Conservation (phyloP, 768 basidiomycete genomes). For the Heimioporus sp. region DNA sequence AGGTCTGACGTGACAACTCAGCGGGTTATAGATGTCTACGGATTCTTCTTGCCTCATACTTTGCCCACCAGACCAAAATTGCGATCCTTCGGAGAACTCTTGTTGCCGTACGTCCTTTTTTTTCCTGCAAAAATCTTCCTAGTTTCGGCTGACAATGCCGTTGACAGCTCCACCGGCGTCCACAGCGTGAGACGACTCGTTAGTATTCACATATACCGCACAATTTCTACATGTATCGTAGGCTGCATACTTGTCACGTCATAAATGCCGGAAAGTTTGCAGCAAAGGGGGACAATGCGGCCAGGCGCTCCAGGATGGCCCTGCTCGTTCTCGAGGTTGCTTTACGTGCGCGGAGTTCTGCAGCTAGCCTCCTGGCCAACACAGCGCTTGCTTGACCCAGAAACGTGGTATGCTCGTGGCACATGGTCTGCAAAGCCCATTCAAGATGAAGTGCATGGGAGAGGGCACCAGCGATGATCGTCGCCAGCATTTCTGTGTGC, state of each 20-base stretch:
- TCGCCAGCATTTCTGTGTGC: constrained; percentile 61
- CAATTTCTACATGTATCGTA: constrained; percentile 1
- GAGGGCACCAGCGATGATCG: constrained; percentile 61
- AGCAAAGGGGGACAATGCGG: constrained; percentile 61
- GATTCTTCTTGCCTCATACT: constrained; percentile 67
- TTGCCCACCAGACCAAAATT: constrained; percentile 68
- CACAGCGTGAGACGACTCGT: constrained; percentile 39
- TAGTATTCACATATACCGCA: background rate
- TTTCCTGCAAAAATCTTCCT: background rate
- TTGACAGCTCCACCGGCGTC: constrained; percentile 44
- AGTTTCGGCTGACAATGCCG: background rate
- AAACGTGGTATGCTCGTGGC: constrained; percentile 46
- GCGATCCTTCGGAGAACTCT: constrained; percentile 65
- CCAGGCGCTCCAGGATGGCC: constrained; percentile 56
- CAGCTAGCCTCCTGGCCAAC: constrained; percentile 64
- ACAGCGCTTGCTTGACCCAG: constrained; percentile 63
- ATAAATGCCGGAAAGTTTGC: constrained; percentile 72
- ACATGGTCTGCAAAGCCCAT: constrained; percentile 57
- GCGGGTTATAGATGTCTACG: constrained; percentile 39
- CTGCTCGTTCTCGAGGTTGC: constrained; percentile 47
- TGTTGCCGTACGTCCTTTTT: constrained; percentile 70
- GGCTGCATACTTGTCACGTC: constrained; percentile 14
- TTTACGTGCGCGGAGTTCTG: constrained; percentile 55
- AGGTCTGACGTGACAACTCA: background rate
- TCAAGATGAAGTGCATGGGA: constrained; percentile 70